Base-by-base conservation (phyloP, 495 filamentous ascomycete genomes). In the Xylaria palmicola region DNA sequence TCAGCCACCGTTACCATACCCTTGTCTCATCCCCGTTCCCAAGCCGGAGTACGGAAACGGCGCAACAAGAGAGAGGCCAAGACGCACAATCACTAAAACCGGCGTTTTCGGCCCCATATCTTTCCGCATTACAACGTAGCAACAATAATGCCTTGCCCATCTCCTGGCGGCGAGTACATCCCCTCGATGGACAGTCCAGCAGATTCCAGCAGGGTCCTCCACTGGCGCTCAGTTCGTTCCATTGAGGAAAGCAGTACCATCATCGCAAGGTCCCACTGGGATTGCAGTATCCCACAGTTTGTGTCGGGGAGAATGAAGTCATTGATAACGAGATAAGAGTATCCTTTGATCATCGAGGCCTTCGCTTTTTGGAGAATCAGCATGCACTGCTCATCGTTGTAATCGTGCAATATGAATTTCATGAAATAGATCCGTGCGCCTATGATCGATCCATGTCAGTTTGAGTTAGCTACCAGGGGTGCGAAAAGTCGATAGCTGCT, bases 381-480 rank as follows among this genome's bases (percentile, higher is more conserved):
- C 15, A 75, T 45, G 17, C 70, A 75, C 15, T 81, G 69, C 6
- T 67, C 60, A 27, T 77, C 67, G 15, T 71, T 61, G 65, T 78
- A 80, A 56, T 85, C 81, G 54, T 86, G 83, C n/a, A 85, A 59
- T 19, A 86, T 74, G 48, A 75, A 71, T 6, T 82, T 74, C 50
- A 85, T 69, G 40, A 85, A 76, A 63, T 86, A 86, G 0, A 80
- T 73, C 26, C 81, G 77, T 7, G 81, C 82, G 29, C 67, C 70
- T 70, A 39, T n/a, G 43, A 48, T n/a, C n/a, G n/a, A 26, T 53
- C 10, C 13, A 24, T 1, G 26, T 49, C 8, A 49, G 47, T 27
- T 32, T 29, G 4, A 6, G 26, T 2, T 24, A 15, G n/a, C 30
- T 30, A n/a, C n/a, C 6, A 6, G 8, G 9, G 15, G 43, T 24